Base-by-base conservation (phyloP, 2,329 filamentous ascomycete genomes). In the Cladosporium sp. region DNA sequence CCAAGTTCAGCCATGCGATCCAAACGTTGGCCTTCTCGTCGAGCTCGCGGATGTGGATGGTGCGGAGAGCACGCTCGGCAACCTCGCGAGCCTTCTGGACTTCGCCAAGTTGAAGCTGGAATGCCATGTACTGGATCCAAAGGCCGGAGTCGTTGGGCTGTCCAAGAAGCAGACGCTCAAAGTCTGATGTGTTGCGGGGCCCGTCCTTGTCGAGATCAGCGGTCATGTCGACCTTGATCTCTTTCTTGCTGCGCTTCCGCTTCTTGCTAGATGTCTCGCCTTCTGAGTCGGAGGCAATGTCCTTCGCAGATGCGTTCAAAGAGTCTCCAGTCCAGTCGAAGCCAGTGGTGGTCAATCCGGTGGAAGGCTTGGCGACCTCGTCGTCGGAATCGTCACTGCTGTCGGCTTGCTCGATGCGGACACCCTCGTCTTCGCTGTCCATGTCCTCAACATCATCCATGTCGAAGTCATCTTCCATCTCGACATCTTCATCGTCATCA, bases 111-210 rank as follows among this genome's bases (percentile, higher is more conserved):
- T 96, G 88, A 73, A 97, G 87, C 75, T 97, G 91, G 82, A 96
- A 96, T n/a, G 92, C 91, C 91, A 99, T 97, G 77, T 99, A 99
- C 64, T 90, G 84, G 56, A 97, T 90, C 94, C 94, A 99, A 25
- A 97, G 82, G 61, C 88, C 80, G 0, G 93, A 95, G n/a, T 90
- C 93, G 75, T 97, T 91, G 2, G 94, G 91, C 71, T 96, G 89
- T 57, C 91, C 90, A 20, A 99, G 84, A 40, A 99, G 83, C 22
- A 97, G 85, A 65, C 94, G 88, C 76, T 99, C 95, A 72, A 91
- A 99, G 74, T 99, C 95, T 61, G 89, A 90, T 15, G 90, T 83
- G 1, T 90, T 93, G 71, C 95, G 91, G 2, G 94, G 94, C 0
- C 93, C 93, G 65, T 92, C 85, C 47, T 83, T 85, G 71, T 97